A percentile compares a stretch with the other conserved stretches of the same genome.
These are phyloP conservation scores for Ascochyta pisi DNA, from an alignment of 2,329 filamentous ascomycete species.

Conservation along the genomic window DNA sequence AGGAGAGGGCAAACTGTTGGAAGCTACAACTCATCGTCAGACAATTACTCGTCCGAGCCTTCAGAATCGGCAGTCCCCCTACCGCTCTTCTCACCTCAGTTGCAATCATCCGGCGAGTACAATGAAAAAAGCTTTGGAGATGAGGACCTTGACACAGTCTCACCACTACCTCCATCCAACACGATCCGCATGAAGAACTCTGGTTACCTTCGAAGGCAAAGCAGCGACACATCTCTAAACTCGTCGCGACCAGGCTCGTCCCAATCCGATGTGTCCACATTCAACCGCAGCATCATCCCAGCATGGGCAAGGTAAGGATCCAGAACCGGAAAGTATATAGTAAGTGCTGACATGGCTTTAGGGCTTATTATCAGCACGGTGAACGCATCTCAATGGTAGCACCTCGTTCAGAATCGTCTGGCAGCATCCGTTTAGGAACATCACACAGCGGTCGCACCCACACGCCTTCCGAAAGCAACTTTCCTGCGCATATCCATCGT, in stretches of 20 bases:
- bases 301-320: constrained; percentile 46
- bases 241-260: constrained; percentile 47
- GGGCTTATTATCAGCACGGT: constrained; percentile 48
- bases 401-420: constrained; percentile 44
- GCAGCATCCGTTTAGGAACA: constrained; percentile 40
- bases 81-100: constrained; percentile 43
- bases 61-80: constrained; percentile 46
- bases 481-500: constrained; percentile 46
- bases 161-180: constrained; percentile 47
- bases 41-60: constrained; percentile 38
- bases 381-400: constrained; percentile 45
- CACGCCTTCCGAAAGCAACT: constrained; percentile 48
- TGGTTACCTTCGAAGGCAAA: constrained; percentile 42
- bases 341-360: constrained; percentile 23
- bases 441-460: constrained; percentile 46
- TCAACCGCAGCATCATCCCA: constrained; percentile 47
- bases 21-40: constrained; percentile 44
- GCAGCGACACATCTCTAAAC: constrained; percentile 42
- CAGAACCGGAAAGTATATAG: not conserved
- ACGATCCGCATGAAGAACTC: constrained; percentile 49
- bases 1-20: constrained; percentile 43
- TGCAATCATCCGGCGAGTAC: constrained; percentile 27
- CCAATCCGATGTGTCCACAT: constrained; percentile 44
- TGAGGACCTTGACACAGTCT: constrained; percentile 50
- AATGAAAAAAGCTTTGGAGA: constrained; percentile 42